These are phyloP conservation scores for Plasmodium falciparum DNA, from an alignment of 169 alveolate genomes.

Conservation along the genomic window DNA sequence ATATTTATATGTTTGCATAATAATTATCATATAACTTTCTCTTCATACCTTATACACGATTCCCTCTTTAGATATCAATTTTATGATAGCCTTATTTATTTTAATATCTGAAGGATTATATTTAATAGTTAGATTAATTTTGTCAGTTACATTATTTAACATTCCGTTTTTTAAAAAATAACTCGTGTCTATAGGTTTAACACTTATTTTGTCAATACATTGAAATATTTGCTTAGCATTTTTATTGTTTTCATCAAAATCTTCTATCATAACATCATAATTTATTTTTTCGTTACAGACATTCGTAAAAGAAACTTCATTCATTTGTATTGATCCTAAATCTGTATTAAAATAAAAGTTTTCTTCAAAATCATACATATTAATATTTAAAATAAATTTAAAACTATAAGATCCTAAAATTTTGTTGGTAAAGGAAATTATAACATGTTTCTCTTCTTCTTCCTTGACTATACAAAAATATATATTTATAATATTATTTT, in stretches of 20 bases:
- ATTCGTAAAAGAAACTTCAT: conserved; percentile 73
- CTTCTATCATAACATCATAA: conserved; percentile 72
- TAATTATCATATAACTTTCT: conserved; percentile 14
- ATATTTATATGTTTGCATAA: conserved; percentile 4
- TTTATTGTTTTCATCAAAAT: conserved; percentile 70
- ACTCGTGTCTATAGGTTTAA: conserved; percentile 52
- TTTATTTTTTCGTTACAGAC: conserved; percentile 71
- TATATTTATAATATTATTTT: conserved; percentile 43
- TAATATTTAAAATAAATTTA: conserved; percentile 65
- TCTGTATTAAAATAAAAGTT: conserved; percentile 73
- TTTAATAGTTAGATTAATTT: conserved; percentile 45
- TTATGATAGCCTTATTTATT: conserved; percentile 56
- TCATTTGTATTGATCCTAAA: conserved; percentile 63
- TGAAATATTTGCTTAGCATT: conserved; percentile 54
- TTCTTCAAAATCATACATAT: conserved; percentile 56
- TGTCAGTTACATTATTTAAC: conserved; percentile 40
- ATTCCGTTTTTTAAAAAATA: conserved; percentile 47
- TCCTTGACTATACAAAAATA: conserved; percentile 61
- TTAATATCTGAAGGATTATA: conserved; percentile 50
- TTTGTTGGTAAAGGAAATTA: conserved; percentile 46
- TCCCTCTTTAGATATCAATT: conserved; percentile 69
- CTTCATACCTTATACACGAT: conserved; percentile 55
- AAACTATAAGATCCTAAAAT: conserved; percentile 46
- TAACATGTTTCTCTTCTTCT: conserved; percentile 37
- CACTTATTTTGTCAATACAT: conserved; percentile 49